Base-by-base conservation (phyloP, 2,329 filamentous ascomycete species). In the Seiridium cupressi region DNA sequence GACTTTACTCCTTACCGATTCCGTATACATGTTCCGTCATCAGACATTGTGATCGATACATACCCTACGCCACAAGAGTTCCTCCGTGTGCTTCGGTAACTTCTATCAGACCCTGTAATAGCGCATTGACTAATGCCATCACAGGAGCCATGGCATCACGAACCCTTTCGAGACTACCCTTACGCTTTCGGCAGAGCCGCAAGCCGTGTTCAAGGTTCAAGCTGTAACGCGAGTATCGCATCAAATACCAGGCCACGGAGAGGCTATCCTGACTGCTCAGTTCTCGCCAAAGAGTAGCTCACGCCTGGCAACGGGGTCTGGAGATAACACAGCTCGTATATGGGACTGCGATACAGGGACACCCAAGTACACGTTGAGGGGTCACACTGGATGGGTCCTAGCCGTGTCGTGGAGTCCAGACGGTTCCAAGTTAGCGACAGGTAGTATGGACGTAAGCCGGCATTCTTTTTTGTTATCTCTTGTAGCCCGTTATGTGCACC, bases 311-410 rank as follows among this genome's bases (percentile, higher is more conserved):
- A 97, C 92, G 1, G 95, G 94, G 0, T 92, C 90, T 62, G 95
- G 95, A 51, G 95, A 99, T 71, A 90, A 90, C 66, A 97, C 93
- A 1, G 94, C 93, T 0, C 82, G 94, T 60, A 89, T 98, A 77
- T 97, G 92, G 92, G 93, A 99, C 70, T 93, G 92, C 54, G 92
- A 97, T 69, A 97, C 93, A 0, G 93, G 93, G 53, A 97, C 93
- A 9, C 93, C 93, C 0, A 85, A 92, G 62, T 86, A 91, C 74
- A 98, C 93, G 0, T 77, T 98, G 54, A 90, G 92, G 68, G 93
- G 93, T 0, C 95, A 98, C 74, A 89, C 89, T 2, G 90, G 90
- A 62, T 97, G 93, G 93, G 93, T 98, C 3, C 76, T 98, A 59
- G 91, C 88, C 2, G 92, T 97, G 3, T 86, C 88, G 58, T 98